Evolutionary conservation across 306 rosid species (phyloP).

Genomic region (Cicer yamashitae): DNA sequence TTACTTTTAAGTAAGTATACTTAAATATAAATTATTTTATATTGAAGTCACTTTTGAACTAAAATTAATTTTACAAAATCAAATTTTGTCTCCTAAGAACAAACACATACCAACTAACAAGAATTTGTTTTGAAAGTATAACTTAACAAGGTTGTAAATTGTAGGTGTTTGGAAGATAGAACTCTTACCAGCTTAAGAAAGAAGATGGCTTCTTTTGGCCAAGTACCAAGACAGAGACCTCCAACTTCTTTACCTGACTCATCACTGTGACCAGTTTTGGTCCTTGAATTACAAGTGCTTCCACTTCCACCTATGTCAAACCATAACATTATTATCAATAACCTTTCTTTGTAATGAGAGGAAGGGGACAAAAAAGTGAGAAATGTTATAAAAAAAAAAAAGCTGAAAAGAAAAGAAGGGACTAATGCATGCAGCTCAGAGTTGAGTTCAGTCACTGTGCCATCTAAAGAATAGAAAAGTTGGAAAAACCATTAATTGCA

Average conservation of each 20-base stretch:
- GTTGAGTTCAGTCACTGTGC: constrained; percentile 37
- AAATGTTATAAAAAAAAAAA: constrained; percentile 44
- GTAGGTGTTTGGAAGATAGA: constrained; percentile 28
- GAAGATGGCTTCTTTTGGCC: constrained; percentile 86
- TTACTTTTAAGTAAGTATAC: too few species aligned
- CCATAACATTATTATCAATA: constrained; percentile 12
- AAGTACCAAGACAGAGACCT: constrained; percentile 82
- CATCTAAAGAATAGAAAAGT: constrained; percentile 50
- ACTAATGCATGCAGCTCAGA: constrained; percentile 45
- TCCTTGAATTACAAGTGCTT: constrained; percentile 87
- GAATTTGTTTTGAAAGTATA: neutral
- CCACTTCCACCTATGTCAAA: constrained; percentile 78
- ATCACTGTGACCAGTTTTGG: constrained; percentile 76
- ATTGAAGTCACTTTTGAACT: too few species aligned
- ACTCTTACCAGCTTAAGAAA: constrained; percentile 77
- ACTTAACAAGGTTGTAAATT: neutral
- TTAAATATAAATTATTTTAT: too few species aligned
- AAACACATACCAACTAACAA: too few species aligned
- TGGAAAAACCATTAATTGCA: neutral
- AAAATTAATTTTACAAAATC: too few species aligned
- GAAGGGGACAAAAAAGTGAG: constrained; percentile 28
- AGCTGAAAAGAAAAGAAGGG: constrained; percentile 48
- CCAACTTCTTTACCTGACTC: constrained; percentile 95
- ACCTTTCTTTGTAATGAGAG: neutral
- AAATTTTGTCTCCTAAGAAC: too few species aligned